A percentile compares a stretch with the other conserved stretches of the same genome.
Conservation (phyloP, 768 basidiomycete species). For the Coprinopsis sp. region DNA sequence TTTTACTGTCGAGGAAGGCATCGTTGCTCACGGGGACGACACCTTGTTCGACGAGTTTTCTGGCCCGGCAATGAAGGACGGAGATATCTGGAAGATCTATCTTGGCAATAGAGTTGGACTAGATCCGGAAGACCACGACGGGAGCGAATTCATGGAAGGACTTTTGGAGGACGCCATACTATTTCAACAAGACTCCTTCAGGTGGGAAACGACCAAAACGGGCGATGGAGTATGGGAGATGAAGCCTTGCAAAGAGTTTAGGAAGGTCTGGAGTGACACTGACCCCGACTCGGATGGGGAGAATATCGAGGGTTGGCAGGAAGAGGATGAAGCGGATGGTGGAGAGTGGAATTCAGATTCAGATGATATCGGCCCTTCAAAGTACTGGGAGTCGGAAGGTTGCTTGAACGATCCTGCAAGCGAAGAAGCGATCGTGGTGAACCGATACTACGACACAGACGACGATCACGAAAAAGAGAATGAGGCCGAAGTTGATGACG, state of each 20-base stretch:
- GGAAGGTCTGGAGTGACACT: neutral
- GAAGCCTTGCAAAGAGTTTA: conserved; percentile 5
- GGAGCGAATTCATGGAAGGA: conserved; percentile 28
- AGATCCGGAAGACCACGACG: conserved; percentile 32
- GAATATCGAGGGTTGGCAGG: neutral
- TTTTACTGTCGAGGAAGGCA: conserved; percentile 25
- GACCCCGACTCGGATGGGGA: too few relatives aligned
- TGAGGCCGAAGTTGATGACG: neutral
- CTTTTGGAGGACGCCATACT: conserved; percentile 29
- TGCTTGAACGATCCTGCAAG: too few relatives aligned
- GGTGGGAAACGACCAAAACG: conserved; percentile 29
- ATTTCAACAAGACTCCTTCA: conserved; percentile 11
- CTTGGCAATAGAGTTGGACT: conserved; percentile 32
- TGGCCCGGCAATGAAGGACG: conserved; percentile 27
- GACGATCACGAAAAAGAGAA: neutral
- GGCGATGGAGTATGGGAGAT: conserved; percentile 30
- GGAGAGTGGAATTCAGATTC: neutral
- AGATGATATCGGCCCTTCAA: too few relatives aligned
- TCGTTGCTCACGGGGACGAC: conserved; percentile 31
- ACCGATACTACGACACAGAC: neutral
- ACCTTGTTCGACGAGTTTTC: conserved; percentile 29
- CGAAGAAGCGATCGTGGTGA: neutral
- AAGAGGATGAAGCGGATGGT: neutral
- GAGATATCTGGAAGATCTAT: conserved; percentile 36
- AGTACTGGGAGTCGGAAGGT: too few relatives aligned